Percentiles rank a stretch among this genome's conserved stretches.
Evolutionary conservation across 371 early-diverging fungal genomes (phyloP).

Genomic region (Blastocladiella emersonii): DNA sequence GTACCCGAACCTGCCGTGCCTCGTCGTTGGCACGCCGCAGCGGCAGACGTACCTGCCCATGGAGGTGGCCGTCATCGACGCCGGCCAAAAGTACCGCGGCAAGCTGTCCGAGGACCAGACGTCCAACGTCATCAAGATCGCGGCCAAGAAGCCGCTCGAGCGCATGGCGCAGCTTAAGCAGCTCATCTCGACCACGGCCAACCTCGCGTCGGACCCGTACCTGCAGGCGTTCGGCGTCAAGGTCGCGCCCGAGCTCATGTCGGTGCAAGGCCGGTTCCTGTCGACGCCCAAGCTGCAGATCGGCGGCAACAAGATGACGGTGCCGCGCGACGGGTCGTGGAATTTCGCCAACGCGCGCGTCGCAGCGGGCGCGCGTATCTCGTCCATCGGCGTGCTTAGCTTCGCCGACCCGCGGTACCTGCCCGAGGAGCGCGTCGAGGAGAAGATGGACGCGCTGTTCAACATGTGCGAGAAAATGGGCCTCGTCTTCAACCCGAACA

Average conservation of each 20-base stretch:
- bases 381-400: not conserved
- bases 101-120: conserved; percentile 26
- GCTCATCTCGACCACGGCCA: conserved; percentile 15
- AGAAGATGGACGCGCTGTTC: not conserved
- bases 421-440: not conserved
- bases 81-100: conserved; percentile 29
- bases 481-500: not conserved
- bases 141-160: not conserved
- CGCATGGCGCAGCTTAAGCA: not conserved
- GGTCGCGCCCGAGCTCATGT: not conserved
- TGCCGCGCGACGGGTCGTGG: conserved; percentile 6
- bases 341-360: conserved; percentile 8
- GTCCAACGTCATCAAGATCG: not conserved
- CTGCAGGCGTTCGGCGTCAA: conserved; percentile 40
- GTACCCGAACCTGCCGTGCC: conserved; percentile 35
- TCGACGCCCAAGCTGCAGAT: conserved; percentile 1
- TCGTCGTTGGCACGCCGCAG: conserved; percentile 22
- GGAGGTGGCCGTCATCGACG: conserved; percentile 34
- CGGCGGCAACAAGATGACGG: not conserved
- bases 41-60: conserved; percentile 28
- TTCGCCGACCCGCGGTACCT: not conserved
- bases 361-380: not conserved
- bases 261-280: conserved; percentile 6
- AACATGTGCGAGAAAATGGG: not conserved
- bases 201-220: conserved; percentile 37